Evolutionary conservation across 2,329 filamentous ascomycete genomes (phyloP).

Genomic region (Hortaea sp.): DNA sequence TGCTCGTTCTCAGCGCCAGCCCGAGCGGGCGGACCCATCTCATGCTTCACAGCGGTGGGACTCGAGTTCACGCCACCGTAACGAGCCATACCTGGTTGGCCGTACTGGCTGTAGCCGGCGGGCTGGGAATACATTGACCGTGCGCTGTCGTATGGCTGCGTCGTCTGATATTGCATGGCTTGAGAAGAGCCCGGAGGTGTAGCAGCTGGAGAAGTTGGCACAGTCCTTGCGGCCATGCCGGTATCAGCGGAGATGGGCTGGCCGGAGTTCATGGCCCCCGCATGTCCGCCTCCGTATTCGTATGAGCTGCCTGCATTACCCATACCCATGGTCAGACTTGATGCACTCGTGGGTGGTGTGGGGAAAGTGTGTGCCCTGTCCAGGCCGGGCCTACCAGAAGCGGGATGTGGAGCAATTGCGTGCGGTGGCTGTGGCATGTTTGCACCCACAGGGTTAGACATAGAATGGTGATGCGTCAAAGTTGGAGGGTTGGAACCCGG

Average conservation of each 20-base stretch:
- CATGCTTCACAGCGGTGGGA: slow-evolving; percentile 58
- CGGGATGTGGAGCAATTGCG: slow-evolving; percentile 51
- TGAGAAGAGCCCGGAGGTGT: slow-evolving; percentile 71
- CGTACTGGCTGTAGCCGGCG: slow-evolving; percentile 44
- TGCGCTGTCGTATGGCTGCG: slow-evolving; percentile 63
- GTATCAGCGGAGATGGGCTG: slow-evolving; percentile 77
- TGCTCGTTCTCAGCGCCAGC: slow-evolving; percentile 52
- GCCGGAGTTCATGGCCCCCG: slow-evolving; percentile 43
- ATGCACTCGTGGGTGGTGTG: slow-evolving; percentile 87
- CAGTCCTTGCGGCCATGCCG: slow-evolving; percentile 59
- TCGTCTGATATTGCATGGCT: slow-evolving; percentile 68
- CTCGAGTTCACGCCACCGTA: slow-evolving; percentile 49
- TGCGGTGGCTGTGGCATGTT: slow-evolving; percentile 58
- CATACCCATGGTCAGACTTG: slow-evolving; percentile 65
- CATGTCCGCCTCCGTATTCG: slow-evolving; percentile 55
- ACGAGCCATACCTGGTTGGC: slow-evolving; percentile 60
- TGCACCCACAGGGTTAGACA: slow-evolving; percentile 50
- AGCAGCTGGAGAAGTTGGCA: slow-evolving; percentile 79
- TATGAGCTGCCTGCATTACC: slow-evolving; percentile 63
- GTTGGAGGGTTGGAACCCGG: slow-evolving; percentile 53
- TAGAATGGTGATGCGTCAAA: slow-evolving; percentile 60
- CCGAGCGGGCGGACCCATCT: slow-evolving; percentile 75
- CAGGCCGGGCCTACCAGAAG: slow-evolving; percentile 55
- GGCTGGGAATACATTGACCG: slow-evolving; percentile 70
- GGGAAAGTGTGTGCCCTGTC: slow-evolving; percentile 89